phyloP scores from a whole-genome alignment of 768 basidiomycete genomes.

The Naganishia vaughanmartiniae region DNA sequence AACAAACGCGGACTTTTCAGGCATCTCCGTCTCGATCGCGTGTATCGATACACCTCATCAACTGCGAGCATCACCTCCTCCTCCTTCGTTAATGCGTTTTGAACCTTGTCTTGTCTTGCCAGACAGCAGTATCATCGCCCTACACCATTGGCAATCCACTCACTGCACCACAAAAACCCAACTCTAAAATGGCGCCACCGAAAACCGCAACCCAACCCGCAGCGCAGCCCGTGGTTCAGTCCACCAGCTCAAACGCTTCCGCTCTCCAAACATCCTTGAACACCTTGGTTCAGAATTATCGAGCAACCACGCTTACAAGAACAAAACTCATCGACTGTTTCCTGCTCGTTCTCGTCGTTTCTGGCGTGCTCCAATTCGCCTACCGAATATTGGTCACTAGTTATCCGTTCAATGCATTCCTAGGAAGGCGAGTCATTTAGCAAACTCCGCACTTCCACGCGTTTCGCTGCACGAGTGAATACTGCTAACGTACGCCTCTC shows the following conservation, averaged over 20 bases:
- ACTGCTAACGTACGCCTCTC: not conserved
- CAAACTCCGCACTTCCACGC: no score
- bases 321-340: slow-evolving; percentile 94
- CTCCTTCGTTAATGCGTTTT: not conserved
- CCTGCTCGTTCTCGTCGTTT: slow-evolving; percentile 84
- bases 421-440: slow-evolving; percentile 71
- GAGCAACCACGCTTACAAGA: slow-evolving; percentile 69
- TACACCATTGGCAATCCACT: not conserved
- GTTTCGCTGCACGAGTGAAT: not conserved
- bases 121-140: not conserved
- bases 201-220: not conserved
- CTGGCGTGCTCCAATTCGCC: slow-evolving; percentile 82
- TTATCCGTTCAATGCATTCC: slow-evolving; percentile 96
- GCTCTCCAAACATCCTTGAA: slow-evolving; percentile 22
- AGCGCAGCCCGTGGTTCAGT: no score
- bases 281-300: slow-evolving; percentile 58
- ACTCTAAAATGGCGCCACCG: slow-evolving; percentile 1
- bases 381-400: slow-evolving; percentile 89
- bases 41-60: not conserved
- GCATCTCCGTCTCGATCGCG: not conserved
- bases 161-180: not conserved
- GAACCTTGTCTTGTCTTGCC: not conserved
- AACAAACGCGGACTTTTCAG: slow-evolving; percentile 16
- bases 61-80: not conserved
- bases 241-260: slow-evolving; percentile 5